Evolutionary conservation across 1,284 basidiomycete genomes (phyloP), one percentile per base, ranked within the genome.

Genomic region (Gymnopus androsaceus): DNA sequence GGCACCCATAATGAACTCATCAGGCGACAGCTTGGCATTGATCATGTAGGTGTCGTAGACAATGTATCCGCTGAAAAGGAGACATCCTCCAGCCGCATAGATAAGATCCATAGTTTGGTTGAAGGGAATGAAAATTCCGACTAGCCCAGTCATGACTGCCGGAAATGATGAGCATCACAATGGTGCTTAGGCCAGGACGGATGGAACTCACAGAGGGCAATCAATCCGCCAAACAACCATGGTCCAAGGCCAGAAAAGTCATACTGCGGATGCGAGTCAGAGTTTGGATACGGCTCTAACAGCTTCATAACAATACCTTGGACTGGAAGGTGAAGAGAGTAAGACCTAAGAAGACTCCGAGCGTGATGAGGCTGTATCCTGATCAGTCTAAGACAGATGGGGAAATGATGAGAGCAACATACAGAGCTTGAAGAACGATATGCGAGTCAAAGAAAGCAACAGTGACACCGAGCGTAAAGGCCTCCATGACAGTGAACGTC

Each of bases 31-130:
- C 54, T 84, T 82, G 60, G 82, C 84, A 71, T 88, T 91, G 72
- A 96, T 92, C 58, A 86, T 69, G 70, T 88, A 92, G 1, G 94
- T 96, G 68, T 95, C 93, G 67, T 88, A 95, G 62, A 92, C 83
- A 61, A 92, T 78, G 65, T 92, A 92, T 34, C 85, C 90, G 60
- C 87, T 90, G 77, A 95, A 95, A 56, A 95, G 70, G 42, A 94
- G 74, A 62, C 84, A 86, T 8, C 88, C 93, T n/a, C 83, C 83
- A 30, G 82, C 76, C n/a, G 92, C 88, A 63, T 85, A 88, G 59
- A 91, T 73, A 55, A 94, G 75, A 64, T 95, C 91, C 72, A 89
- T 79, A 3, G 87, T 89, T 56, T 77, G 76, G 64, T 77, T 76
- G 74, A 92, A 95, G 1, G 93, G 93, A 54, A 95, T 72, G 72